Base-by-base conservation (phyloP, 2,329 filamentous ascomycete species). In the Leptosphaerulina australis region DNA sequence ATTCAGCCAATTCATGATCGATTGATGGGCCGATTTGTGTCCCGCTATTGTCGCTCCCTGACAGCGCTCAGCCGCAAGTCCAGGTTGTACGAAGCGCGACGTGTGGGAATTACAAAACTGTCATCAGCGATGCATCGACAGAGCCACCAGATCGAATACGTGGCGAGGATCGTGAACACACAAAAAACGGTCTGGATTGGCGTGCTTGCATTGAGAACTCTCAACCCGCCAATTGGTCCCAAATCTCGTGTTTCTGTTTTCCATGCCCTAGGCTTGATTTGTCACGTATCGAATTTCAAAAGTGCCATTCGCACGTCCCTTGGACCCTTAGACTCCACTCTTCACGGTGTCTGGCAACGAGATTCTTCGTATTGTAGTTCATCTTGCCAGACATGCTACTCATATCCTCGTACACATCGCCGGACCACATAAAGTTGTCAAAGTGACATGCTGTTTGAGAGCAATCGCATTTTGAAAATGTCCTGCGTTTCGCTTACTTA, bases 91-190 rank as follows among this genome's bases (percentile, higher is more conserved):
- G 17, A 14, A 11, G 36, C 35, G 14, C 20, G 20, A 40, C 5
- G 12, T 26, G 29, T 36, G 29, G 29, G 29, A 28, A 22, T 14
- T 25, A 25, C 24, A 33, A 38, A 35, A 20, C n/a, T 20, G 28
- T 17, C 34, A 11, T 15, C 34, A 34, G 47, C 39, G 33, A 14
- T 14, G 14, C 15, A 8, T 34, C 29, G 11, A 26, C 21, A 20
- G 22, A 22, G 24, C n/a, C 15, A 20, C 41, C 48, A 43, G 28
- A 51, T 51, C 30, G 41, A 43, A 37, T 36, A 28, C 20, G 41
- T 46, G 41, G 48, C 36, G 41, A 51, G 41, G 20, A 51, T 51
- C 48, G 41, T 24, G 43, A 37, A 40, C 21, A 20, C 26, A 35
- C 25, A n/a, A 24, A 6, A 8, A 18, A 31, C n/a, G 20, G 31